A percentile compares a stretch with the other conserved stretches of the same genome.
These are phyloP conservation scores for Incumbomyces lentus DNA, from an alignment of 2,329 filamentous ascomycete genomes.

Conservation along the genomic window DNA sequence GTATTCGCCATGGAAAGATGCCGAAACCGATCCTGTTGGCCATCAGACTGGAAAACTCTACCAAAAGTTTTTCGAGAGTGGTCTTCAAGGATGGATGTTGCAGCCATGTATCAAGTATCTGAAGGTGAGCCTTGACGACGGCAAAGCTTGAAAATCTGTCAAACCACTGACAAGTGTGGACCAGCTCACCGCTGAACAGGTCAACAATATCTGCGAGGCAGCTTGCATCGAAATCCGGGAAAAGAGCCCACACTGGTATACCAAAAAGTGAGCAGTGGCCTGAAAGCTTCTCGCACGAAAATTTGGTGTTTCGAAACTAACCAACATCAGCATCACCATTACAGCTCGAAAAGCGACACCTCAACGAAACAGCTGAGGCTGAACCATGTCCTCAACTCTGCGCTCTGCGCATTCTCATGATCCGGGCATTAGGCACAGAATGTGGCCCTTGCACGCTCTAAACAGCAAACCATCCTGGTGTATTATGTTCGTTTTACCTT, in stretches of 20 bases:
- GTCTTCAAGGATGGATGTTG: slow-evolving; percentile 26
- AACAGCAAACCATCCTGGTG: no score
- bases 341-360: background rate
- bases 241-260: slow-evolving; percentile 1
- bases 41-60: slow-evolving; percentile 24
- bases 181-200: slow-evolving; percentile 1
- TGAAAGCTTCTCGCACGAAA: no score
- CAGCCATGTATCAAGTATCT: slow-evolving; percentile 23
- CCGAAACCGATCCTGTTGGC: slow-evolving; percentile 21
- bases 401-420: no score
- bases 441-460: no score
- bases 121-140: slow-evolving; percentile 10
- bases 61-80: slow-evolving; percentile 22
- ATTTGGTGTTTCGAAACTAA: no score
- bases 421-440: no score
- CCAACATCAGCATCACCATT: background rate
- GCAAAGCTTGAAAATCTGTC: background rate
- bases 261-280: background rate
- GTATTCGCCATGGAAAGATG: slow-evolving; percentile 21
- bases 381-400: no score
- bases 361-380: no score
- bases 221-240: background rate
- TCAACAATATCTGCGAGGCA: slow-evolving; percentile 2
- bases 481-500: no score
- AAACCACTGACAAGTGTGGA: background rate